Percentiles rank a stretch among this genome's conserved stretches.
These are phyloP conservation scores for Ceraceosorus guamensis DNA, from an alignment of 1,284 basidiomycete genomes.

Conservation along the genomic window DNA sequence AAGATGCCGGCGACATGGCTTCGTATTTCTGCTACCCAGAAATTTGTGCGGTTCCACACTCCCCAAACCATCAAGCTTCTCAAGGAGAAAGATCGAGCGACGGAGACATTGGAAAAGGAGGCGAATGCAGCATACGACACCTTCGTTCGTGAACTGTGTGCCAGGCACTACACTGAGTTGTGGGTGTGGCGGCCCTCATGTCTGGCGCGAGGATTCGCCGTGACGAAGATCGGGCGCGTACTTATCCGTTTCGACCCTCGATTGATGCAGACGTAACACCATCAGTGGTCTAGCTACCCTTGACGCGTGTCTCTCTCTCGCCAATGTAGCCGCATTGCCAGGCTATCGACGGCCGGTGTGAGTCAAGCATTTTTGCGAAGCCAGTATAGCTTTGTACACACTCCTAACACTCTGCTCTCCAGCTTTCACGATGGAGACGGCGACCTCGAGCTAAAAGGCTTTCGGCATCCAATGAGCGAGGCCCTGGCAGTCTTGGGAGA, in stretches of 20 bases:
- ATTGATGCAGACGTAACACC: too few species aligned
- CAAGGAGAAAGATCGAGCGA: slow-evolving; percentile 67
- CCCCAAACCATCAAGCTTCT: slow-evolving; percentile 64
- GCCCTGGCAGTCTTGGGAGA: slow-evolving; percentile 14
- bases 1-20: slow-evolving; percentile 74
- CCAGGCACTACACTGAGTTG: slow-evolving; percentile 22
- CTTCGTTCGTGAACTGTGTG: slow-evolving; percentile 25
- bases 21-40: slow-evolving; percentile 68
- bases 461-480: slow-evolving; percentile 43
- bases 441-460: slow-evolving; percentile 18
- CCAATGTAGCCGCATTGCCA: slow-evolving; percentile 18
- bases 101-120: slow-evolving; percentile 64
- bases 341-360: slow-evolving; percentile 25
- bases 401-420: not conserved
- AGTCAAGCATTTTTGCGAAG: slow-evolving; percentile 8
- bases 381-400: not conserved
- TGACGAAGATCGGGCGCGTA: too few species aligned
- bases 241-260: too few species aligned
- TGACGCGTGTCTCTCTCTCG: slow-evolving; percentile 30
- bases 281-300: slow-evolving; percentile 26
- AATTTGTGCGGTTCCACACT: slow-evolving; percentile 69
- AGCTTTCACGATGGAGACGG: not conserved
- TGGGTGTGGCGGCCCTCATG: too few species aligned
- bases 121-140: slow-evolving; percentile 23
- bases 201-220: too few species aligned